Base-by-base conservation (phyloP, 495 filamentous ascomycete species). In the Letharia columbiana region DNA sequence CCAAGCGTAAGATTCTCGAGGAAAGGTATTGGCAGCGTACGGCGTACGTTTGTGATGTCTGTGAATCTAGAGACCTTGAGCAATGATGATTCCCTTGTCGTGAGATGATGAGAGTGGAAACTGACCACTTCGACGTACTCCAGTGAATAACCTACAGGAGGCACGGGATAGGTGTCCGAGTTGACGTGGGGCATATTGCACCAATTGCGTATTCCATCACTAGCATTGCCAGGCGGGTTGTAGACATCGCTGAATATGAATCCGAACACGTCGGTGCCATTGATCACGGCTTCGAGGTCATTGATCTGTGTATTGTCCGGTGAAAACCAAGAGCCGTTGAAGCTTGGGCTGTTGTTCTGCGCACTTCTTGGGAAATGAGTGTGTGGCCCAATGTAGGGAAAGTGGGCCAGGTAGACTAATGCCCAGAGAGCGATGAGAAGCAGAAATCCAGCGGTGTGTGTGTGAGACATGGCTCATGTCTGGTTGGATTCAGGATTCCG, bases 181-280 rank as follows among this genome's bases (percentile, higher is more conserved):
- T 86, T 78, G n/a, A 87, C 84, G 75, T 90, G 88, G 17, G 88
- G 88, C 87, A 89, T 90, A 69, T 90, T 88, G 72, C 88, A 90
- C 81, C 84, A 91, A 70, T 89, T 87, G 75, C 89, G 89, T 33
- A 54, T 31, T 42, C 41, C 69, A 63, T 69, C 63, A 37, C 44
- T 61, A 9, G 15, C 33, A 15, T 68, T 65, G 42, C 63, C 41
- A 17, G 42, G 58, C 41, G 64, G 84, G 85, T 42, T 76, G 64
- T 18, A 72, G 73, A 86, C 88, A 58, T 77, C 77, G 69, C 87
- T 82, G 75, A 83, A 91, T 37, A 89, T 77, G 70, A 87, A 89
- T 17, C 84, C 85, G 71, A 87, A 84, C 0, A 84, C 78, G 39
- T 83, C 86, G 7, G 75, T 71, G 39, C 80, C 77, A 63, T 75